phyloP scores from a whole-genome alignment of 352 stramenopile genomes.

The Phytophthora pinifolia region DNA sequence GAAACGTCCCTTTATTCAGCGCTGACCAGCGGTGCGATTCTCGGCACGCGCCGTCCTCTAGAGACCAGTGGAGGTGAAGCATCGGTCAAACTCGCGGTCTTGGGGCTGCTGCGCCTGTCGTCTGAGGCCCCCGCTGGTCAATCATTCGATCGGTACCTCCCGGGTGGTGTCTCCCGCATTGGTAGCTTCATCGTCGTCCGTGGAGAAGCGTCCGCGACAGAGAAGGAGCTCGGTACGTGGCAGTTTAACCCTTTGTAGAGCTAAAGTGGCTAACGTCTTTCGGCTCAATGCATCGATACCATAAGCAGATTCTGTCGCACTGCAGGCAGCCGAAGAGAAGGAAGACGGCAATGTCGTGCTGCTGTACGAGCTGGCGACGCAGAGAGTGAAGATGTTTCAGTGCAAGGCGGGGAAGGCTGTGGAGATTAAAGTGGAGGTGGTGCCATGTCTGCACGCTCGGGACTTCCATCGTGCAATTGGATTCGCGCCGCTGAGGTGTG shows the following conservation, averaged over 20 bases:
- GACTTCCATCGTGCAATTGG: slow-evolving; percentile 43
- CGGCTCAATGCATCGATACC: slow-evolving; percentile 1
- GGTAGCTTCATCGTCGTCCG: slow-evolving; percentile 26
- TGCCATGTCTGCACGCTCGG: slow-evolving; percentile 49
- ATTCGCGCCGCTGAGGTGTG: slow-evolving; percentile 40
- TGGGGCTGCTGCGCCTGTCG: slow-evolving; percentile 23
- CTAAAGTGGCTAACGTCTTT: neutral
- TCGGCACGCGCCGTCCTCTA: slow-evolving; percentile 21
- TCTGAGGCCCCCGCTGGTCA: slow-evolving; percentile 10
- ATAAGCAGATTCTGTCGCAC: slow-evolving; percentile 15
- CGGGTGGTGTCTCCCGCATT: slow-evolving; percentile 28
- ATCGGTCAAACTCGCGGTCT: slow-evolving; percentile 25
- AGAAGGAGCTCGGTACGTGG: slow-evolving; percentile 18
- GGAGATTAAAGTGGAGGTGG: slow-evolving; percentile 26
- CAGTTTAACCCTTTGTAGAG: neutral
- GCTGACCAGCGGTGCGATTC: slow-evolving; percentile 19
- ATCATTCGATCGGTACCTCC: slow-evolving; percentile 23
- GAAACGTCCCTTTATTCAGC: slow-evolving; percentile 2
- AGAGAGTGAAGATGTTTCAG: slow-evolving; percentile 22
- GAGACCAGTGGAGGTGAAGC: slow-evolving; percentile 10
- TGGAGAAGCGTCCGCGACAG: slow-evolving; percentile 10
- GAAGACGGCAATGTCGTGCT: slow-evolving; percentile 14
- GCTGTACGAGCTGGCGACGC: slow-evolving; percentile 19
- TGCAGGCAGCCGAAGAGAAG: slow-evolving; percentile 2
- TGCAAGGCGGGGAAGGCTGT: slow-evolving; percentile 10